Conservation (phyloP, 345 rosid species). For the Barbarea vulgaris region DNA sequence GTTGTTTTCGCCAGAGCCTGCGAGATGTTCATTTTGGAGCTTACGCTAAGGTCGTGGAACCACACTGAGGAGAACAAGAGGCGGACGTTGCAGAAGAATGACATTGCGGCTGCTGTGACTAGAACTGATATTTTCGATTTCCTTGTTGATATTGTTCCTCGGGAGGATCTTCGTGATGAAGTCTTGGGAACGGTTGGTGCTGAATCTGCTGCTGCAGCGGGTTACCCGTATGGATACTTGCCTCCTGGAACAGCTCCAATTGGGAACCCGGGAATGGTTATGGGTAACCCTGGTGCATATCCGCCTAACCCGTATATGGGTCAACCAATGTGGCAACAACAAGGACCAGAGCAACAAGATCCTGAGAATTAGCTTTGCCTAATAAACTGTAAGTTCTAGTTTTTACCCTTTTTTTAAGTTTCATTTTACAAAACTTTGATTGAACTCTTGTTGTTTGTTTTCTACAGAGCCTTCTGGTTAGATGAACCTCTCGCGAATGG, state of each 20-base stretch:
- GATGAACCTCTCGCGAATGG: background rate
- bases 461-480: slow-evolving; percentile 15
- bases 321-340: slow-evolving; percentile 73
- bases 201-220: slow-evolving; percentile 57
- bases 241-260: slow-evolving; percentile 64
- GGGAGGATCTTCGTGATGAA: slow-evolving; percentile 91
- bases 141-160: slow-evolving; percentile 86
- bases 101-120: slow-evolving; percentile 87
- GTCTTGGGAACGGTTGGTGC: slow-evolving; percentile 45
- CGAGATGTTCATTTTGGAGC: slow-evolving; percentile 87
- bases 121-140: slow-evolving; percentile 91
- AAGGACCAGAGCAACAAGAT: slow-evolving; percentile 67
- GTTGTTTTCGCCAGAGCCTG: slow-evolving; percentile 92
- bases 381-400: slow-evolving; percentile 13
- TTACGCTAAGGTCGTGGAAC: slow-evolving; percentile 88
- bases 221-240: slow-evolving; percentile 67
- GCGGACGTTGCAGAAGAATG: slow-evolving; percentile 90
- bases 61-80: slow-evolving; percentile 95
- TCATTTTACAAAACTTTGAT: background rate
- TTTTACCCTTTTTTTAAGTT: background rate
- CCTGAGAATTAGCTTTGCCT: slow-evolving; percentile 40
- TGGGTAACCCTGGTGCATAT: slow-evolving; percentile 75
- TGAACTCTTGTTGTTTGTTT: slow-evolving; percentile 5
- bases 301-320: slow-evolving; percentile 69
- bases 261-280: slow-evolving; percentile 70